Conservation (phyloP, 345 rosid species). For the Sonneratia alba region DNA sequence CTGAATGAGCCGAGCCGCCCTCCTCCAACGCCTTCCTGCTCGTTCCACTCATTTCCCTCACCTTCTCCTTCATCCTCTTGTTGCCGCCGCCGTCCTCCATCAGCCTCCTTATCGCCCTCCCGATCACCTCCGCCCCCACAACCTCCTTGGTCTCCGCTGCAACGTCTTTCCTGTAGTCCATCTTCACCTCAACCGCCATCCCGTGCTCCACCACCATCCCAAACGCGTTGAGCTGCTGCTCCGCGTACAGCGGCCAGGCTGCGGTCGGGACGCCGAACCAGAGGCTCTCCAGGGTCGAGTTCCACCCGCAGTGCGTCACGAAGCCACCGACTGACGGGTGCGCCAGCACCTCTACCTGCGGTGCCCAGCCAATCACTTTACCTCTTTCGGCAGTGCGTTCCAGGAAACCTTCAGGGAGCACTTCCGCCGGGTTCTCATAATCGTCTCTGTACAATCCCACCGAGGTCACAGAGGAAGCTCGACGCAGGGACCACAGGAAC, state of each 20-base stretch:
- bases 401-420: conserved; percentile 39
- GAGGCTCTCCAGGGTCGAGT: conserved; percentile 33
- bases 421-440: conserved; percentile 16
- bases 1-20: conserved; percentile 38
- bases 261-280: conserved; percentile 46
- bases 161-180: conserved; percentile 11
- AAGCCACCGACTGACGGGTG: conserved; percentile 29
- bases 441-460: conserved; percentile 11
- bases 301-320: conserved; percentile 48
- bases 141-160: not conserved
- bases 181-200: conserved; percentile 23
- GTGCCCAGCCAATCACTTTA: conserved; percentile 38
- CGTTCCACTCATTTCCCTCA: conserved; percentile 18
- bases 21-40: conserved; percentile 26
- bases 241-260: conserved; percentile 41
- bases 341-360: conserved; percentile 10
- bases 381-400: conserved; percentile 21
- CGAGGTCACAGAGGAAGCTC: conserved; percentile 4
- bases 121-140: conserved; percentile 39
- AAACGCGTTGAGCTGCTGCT: conserved; percentile 56
- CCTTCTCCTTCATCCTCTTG: conserved; percentile 21
- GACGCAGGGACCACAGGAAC: conserved; percentile 43
- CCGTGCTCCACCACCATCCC: conserved; percentile 26
- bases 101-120: conserved; percentile 25
- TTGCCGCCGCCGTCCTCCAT: conserved; percentile 20